These are phyloP conservation scores for Botrytis elliptica DNA, from an alignment of 2,329 filamentous ascomycete species.

Conservation along the genomic window DNA sequence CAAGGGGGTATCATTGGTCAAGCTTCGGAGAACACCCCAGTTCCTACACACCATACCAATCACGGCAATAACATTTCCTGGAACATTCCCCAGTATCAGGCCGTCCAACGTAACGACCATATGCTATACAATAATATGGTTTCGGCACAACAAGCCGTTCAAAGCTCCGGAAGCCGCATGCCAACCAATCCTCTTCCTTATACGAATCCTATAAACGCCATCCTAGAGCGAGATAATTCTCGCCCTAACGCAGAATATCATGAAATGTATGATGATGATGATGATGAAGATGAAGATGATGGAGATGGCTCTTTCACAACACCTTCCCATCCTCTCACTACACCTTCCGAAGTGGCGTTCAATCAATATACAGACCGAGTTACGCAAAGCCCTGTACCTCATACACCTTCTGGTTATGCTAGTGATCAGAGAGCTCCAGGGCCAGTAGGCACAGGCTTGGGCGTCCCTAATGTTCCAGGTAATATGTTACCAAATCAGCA, in stretches of 20 bases:
- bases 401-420: not conserved
- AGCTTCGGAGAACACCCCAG: not conserved
- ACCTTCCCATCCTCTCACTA: not conserved
- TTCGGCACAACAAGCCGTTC: not conserved
- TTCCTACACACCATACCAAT: too few species aligned
- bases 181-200: not conserved
- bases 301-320: too few species aligned
- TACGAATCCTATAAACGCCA: not conserved
- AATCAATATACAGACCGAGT: not conserved
- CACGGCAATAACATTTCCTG: too few species aligned
- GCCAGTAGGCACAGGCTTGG: not conserved
- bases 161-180: not conserved
- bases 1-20: too few species aligned
- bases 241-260: too few species aligned
- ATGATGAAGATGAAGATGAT: too few species aligned
- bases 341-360: not conserved
- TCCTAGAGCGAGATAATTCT: not conserved
- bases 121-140: too few species aligned
- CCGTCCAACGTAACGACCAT: too few species aligned
- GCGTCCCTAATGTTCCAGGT: too few species aligned
- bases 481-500: too few species aligned
- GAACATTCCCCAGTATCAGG: too few species aligned
- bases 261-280: too few species aligned
- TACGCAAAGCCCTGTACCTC: not conserved
- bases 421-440: not conserved